Conservation (phyloP, 192 early-diverging fungal genomes). For the Coemansia sp. region DNA sequence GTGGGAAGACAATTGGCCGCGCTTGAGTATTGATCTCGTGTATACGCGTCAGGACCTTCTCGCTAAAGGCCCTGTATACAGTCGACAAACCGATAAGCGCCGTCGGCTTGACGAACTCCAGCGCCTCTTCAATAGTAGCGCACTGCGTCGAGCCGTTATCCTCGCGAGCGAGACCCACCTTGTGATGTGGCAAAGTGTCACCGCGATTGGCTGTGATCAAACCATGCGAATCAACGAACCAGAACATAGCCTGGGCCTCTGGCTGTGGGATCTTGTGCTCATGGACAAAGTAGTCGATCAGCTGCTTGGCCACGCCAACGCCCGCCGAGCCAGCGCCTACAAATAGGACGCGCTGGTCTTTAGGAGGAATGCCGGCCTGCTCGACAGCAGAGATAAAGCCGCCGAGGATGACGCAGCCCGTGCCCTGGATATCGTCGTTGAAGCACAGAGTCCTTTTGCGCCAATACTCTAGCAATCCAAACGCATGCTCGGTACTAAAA, state of each 20-base stretch:
- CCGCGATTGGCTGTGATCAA: conserved; percentile 88
- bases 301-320: conserved; percentile 92
- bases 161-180: conserved; percentile 83
- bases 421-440: conserved; percentile 79
- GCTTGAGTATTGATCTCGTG: conserved; percentile 61
- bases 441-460: conserved; percentile 80
- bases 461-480: conserved; percentile 81
- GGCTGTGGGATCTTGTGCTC: conserved; percentile 77
- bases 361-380: conserved; percentile 66
- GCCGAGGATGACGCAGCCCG: conserved; percentile 89
- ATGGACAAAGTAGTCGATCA: conserved; percentile 79
- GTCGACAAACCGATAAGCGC: conserved; percentile 88
- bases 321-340: conserved; percentile 95
- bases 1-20: conserved; percentile 86
- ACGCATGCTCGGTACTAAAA: conserved; percentile 92
- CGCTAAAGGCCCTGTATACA: conserved; percentile 76
- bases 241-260: conserved; percentile 64
- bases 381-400: conserved; percentile 90
- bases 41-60: conserved; percentile 77
- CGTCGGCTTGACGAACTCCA: conserved; percentile 90
- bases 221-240: conserved; percentile 92
- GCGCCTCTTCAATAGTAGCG: conserved; percentile 70
- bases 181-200: conserved; percentile 82
- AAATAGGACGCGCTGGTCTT: conserved; percentile 88
- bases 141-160: conserved; percentile 86